phyloP scores from a whole-genome alignment of 805 yeast genomes.

The Yamadazyma sp. region DNA sequence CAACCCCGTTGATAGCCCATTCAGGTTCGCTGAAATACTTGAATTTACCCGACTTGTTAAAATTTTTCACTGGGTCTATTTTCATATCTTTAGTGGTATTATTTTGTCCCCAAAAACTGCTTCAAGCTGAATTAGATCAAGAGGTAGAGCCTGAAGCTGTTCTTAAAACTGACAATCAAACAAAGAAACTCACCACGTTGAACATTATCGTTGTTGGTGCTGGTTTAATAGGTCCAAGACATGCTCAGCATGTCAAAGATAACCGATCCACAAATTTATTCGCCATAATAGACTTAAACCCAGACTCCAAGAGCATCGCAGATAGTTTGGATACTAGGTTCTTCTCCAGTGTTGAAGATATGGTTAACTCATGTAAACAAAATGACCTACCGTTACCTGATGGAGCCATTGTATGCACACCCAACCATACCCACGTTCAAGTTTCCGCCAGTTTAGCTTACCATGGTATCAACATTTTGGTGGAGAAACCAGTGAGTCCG shows the following conservation, averaged over 20 bases:
- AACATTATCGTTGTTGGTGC: constrained; percentile 28
- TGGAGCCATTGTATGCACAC: constrained; percentile 43
- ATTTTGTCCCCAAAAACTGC: no score
- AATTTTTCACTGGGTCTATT: neutral
- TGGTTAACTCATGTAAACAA: constrained; percentile 26
- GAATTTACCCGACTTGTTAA: neutral
- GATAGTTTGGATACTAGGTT: constrained; percentile 22
- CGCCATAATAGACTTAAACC: constrained; percentile 34
- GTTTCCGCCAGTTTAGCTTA: constrained; percentile 34
- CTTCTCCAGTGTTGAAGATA: constrained; percentile 25
- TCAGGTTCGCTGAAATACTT: no score
- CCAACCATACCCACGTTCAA: constrained; percentile 40
- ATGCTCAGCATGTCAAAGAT: constrained; percentile 32
- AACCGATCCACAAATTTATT: constrained; percentile 27
- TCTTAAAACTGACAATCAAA: neutral
- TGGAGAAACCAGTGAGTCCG: constrained; percentile 42
- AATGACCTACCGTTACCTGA: constrained; percentile 28
- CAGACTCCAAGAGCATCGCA: constrained; percentile 31
- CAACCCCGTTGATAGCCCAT: no score
- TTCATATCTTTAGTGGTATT: neutral
- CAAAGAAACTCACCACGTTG: constrained; percentile 3
- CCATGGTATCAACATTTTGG: constrained; percentile 35
- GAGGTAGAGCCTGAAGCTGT: no score
- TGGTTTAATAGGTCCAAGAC: constrained; percentile 43
- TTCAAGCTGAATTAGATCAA: no score